A percentile compares a stretch with the other conserved stretches of the same genome.
Evolutionary conservation across 2,329 filamentous ascomycete species (phyloP).

Genomic region (Monosporascus sp.): DNA sequence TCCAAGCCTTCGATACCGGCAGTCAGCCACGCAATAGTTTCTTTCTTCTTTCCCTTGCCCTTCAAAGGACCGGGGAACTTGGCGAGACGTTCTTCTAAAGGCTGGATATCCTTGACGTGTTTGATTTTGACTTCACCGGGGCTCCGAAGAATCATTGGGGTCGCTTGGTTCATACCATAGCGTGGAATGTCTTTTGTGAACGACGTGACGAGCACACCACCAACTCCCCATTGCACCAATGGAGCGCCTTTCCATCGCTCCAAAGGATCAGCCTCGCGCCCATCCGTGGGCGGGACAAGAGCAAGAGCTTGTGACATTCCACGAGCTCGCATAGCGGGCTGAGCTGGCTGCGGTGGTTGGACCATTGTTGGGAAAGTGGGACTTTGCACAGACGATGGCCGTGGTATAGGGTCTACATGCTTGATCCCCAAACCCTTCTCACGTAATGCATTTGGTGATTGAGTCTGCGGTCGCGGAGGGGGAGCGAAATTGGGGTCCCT

Average conservation of each 20-base stretch:
- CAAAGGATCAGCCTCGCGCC: constrained; percentile 67
- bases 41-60: constrained; percentile 93
- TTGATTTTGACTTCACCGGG: constrained; percentile 78
- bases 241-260: constrained; percentile 89
- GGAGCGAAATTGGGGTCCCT: constrained; percentile 41
- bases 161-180: constrained; percentile 67
- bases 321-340: constrained; percentile 35
- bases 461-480: constrained; percentile 56
- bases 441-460: constrained; percentile 50
- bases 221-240: constrained; percentile 81
- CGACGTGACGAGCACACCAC: constrained; percentile 73
- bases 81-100: constrained; percentile 64
- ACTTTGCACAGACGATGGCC: constrained; percentile 49
- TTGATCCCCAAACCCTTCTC: constrained; percentile 28
- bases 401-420: constrained; percentile 39
- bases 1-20: constrained; percentile 71
- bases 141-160: constrained; percentile 74
- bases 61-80: constrained; percentile 89
- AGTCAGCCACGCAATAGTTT: constrained; percentile 74
- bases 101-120: constrained; percentile 67
- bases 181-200: constrained; percentile 87
- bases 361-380: constrained; percentile 32
- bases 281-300: constrained; percentile 58
- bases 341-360: constrained; percentile 10
- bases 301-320: constrained; percentile 51